Base-by-base conservation (phyloP, 495 filamentous ascomycete genomes). In the Apiosordaria backusii region DNA sequence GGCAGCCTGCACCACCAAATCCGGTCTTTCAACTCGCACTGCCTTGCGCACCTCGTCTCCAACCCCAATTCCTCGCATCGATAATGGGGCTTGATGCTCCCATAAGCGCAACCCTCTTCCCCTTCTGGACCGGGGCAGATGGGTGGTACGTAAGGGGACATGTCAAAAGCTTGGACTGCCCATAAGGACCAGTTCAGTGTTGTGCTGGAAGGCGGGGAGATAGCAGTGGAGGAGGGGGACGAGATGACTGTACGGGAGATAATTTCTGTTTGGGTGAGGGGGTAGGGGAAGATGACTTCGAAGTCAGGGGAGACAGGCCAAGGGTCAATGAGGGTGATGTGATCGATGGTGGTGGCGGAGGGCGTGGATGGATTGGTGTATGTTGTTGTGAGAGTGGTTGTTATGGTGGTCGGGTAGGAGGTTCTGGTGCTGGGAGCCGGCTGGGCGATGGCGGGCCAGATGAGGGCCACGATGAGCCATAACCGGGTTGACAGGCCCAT, bases 61-160 rank as follows among this genome's bases (percentile, higher is more conserved):
- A 57, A 26, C 9, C 50, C 23, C 61, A 61, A 2, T 29, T 54
- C 60, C 24, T 45, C 15, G 53, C 70, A 71, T n/a, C 53, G 40
- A 13, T 60, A 22, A 26, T 70, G 22, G 5, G 70, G 70, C 64
- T 71, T 71, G 61, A 71, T 63, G 21, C 25, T 66, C 18, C 55
- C 21, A 35, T 61, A 61, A 0, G 45, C 18, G 35, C 64, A 60
- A 15, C 35, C 35, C 16, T 45, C 35, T 45, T 45, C 35, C 70
- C 60, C 79, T 18, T 68, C 74, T 10, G 77, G 75, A 15, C 63
- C 69, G 25, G 66, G 68, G 19, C 71, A 74, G 18, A 64, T 63
- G 1, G 68, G 79, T 54, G 60, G 65, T 18, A 70, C 50, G 15
- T 81, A 78, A 62, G 71, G 70, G 35, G 64, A 66, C 70, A 71